phyloP scores from a whole-genome alignment of 78 protist genomes.

The Dictyostelium firmibasis region DNA sequence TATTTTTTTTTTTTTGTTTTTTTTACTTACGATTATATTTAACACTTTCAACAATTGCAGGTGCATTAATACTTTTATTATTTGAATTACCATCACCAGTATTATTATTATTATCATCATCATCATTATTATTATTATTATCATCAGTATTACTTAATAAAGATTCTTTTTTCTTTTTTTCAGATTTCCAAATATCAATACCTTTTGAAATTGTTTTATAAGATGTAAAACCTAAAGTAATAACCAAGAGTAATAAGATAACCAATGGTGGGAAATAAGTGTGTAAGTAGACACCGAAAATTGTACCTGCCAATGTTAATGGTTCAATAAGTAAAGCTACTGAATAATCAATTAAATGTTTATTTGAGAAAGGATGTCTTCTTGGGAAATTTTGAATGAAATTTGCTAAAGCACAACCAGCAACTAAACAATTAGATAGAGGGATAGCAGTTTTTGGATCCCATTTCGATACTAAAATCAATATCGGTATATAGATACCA shows the following conservation, averaged over 20 bases:
- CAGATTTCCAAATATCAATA: constrained; percentile 6
- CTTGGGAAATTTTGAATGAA: constrained; percentile 73
- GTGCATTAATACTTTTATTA: neutral
- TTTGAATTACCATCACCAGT: neutral
- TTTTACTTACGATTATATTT: constrained; percentile 20
- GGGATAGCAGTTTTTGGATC: constrained; percentile 68
- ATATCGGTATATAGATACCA: constrained; percentile 72
- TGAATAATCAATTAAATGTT: constrained; percentile 48
- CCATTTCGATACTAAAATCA: constrained; percentile 38
- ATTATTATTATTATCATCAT: neutral
- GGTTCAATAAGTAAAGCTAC: constrained; percentile 71
- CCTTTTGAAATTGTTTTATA: constrained; percentile 54
- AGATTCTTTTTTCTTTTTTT: neutral
- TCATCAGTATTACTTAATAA: neutral
- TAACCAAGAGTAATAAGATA: constrained; percentile 33
- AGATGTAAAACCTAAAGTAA: constrained; percentile 30
- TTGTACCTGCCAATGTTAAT: constrained; percentile 66
- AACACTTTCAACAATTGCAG: neutral
- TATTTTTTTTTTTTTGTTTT: too few species aligned
- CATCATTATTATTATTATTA: neutral
- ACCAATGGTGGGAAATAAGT: constrained; percentile 52
- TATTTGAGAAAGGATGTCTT: constrained; percentile 66
- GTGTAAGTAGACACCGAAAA: constrained; percentile 63
- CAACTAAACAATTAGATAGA: constrained; percentile 72
- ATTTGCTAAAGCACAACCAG: constrained; percentile 75